These are phyloP conservation scores for Lepraria neglecta DNA, from an alignment of 495 filamentous ascomycete genomes.

Conservation along the genomic window DNA sequence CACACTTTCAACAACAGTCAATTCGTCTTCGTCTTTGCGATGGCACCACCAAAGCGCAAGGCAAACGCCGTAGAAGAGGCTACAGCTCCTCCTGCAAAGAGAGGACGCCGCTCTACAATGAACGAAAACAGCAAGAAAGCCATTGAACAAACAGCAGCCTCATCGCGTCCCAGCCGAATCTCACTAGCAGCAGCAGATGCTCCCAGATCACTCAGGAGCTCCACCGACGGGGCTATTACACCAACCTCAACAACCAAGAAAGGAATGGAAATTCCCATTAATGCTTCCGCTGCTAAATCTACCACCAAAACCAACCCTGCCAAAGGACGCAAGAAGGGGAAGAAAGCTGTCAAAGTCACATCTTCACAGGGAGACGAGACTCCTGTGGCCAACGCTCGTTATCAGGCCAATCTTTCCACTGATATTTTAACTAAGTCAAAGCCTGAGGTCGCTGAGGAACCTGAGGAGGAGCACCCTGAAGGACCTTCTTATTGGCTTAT, in stretches of 20 bases:
- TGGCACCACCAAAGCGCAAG: slow-evolving; percentile 16
- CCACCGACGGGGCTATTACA: slow-evolving; percentile 4
- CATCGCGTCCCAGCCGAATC: slow-evolving; percentile 23
- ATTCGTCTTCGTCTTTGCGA: not conserved
- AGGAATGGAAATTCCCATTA: not conserved
- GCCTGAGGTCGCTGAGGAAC: slow-evolving; percentile 8
- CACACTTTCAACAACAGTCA: not conserved
- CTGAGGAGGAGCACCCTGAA: slow-evolving; percentile 2
- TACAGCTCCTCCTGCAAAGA: slow-evolving; percentile 4
- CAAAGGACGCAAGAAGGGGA: slow-evolving; percentile 15
- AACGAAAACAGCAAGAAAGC: slow-evolving; percentile 11
- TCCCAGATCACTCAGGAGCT: slow-evolving; percentile 17
- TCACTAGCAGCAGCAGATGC: slow-evolving; percentile 15
- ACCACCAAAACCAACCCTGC: slow-evolving; percentile 9
- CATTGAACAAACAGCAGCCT: slow-evolving; percentile 24
- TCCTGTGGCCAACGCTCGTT: not conserved
- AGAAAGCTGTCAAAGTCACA: slow-evolving; percentile 3
- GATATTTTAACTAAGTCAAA: not conserved
- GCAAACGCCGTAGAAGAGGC: not conserved
- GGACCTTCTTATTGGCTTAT: slow-evolving; percentile 51
- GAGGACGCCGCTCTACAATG: not conserved
- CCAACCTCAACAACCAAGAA: slow-evolving; percentile 15
- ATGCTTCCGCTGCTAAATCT: slow-evolving; percentile 12
- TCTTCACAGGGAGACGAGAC: not conserved
- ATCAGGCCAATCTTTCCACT: not conserved